Evolutionary conservation across 805 yeast species (phyloP).

Genomic region (Monosporozyma yasuniensis): DNA sequence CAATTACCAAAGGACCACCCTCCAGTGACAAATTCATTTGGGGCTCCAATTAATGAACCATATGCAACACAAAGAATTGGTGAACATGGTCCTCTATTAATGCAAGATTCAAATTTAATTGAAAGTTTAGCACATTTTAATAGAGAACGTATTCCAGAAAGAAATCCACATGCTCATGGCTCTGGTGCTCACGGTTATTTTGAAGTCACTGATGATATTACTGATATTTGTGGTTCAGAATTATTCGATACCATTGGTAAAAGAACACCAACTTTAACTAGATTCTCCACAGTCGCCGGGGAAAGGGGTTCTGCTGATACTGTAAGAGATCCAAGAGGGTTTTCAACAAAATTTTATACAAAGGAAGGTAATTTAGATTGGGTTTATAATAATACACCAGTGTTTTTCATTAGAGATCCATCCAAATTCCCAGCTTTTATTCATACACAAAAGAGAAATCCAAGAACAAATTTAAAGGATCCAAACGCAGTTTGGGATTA

Average conservation of each 20-base stretch:
- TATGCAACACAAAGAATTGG: constrained; percentile 72
- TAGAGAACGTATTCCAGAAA: constrained; percentile 83
- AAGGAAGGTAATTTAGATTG: constrained; percentile 63
- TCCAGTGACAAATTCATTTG: constrained; percentile 55
- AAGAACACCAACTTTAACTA: constrained; percentile 59
- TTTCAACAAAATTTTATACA: constrained; percentile 55
- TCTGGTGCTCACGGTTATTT: constrained; percentile 85
- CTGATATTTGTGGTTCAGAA: constrained; percentile 60
- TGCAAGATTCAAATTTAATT: constrained; percentile 74
- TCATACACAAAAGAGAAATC: constrained; percentile 64
- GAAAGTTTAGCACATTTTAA: constrained; percentile 82
- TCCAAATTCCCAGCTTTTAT: constrained; percentile 55
- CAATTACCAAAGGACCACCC: constrained; percentile 38
- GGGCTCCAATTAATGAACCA: constrained; percentile 68
- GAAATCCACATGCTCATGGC: constrained; percentile 92
- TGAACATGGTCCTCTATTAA: constrained; percentile 64
- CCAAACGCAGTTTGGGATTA: constrained; percentile 82
- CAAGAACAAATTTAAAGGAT: constrained; percentile 65
- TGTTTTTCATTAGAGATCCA: constrained; percentile 57
- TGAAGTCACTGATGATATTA: constrained; percentile 78
- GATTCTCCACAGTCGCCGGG: constrained; percentile 71
- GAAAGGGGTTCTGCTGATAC: constrained; percentile 60
- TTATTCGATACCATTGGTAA: constrained; percentile 71
- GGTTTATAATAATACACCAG: constrained; percentile 68
- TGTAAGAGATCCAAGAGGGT: constrained; percentile 64